phyloP scores from a whole-genome alignment of 306 rosid species.

The Trifolium pratense region DNA sequence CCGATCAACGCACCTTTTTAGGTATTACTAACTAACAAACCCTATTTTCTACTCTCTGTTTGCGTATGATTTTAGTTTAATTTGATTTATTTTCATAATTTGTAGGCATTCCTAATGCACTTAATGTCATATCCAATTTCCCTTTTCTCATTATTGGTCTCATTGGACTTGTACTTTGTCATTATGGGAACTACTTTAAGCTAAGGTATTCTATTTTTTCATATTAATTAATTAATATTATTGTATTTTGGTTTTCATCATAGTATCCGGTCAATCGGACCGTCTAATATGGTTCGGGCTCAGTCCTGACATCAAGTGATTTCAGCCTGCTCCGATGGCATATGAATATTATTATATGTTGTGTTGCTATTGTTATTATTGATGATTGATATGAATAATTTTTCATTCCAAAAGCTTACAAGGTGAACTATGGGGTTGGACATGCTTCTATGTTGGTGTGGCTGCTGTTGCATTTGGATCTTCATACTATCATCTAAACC shows the following conservation, averaged over 20 bases:
- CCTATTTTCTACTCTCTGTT: neutral
- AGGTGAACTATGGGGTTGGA: slow-evolving; percentile 95
- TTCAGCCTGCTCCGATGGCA: no score
- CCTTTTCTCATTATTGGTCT: slow-evolving; percentile 78
- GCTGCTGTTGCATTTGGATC: slow-evolving; percentile 88
- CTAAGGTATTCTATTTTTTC: slow-evolving; percentile 57
- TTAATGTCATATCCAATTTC: slow-evolving; percentile 84
- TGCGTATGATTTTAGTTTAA: neutral
- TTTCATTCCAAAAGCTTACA: slow-evolving; percentile 56
- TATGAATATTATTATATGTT: neutral
- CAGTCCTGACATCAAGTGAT: no score
- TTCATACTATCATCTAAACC: slow-evolving; percentile 87
- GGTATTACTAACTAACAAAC: slow-evolving; percentile 46
- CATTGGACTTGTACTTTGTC: slow-evolving; percentile 73
- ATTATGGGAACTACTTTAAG: slow-evolving; percentile 63
- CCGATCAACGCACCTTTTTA: slow-evolving; percentile 76
- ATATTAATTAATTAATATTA: neutral
- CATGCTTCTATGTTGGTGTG: slow-evolving; percentile 78
- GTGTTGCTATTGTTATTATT: neutral
- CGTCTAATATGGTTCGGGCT: no score
- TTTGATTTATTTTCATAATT: neutral
- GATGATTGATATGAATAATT: slow-evolving; percentile 25
- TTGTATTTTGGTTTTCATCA: no score
- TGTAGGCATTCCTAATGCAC: slow-evolving; percentile 84
- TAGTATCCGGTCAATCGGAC: no score